A percentile compares a stretch with the other conserved stretches of the same genome.
Conservation (phyloP, 129 eudicot genomes). For the Cynara cardunculus region DNA sequence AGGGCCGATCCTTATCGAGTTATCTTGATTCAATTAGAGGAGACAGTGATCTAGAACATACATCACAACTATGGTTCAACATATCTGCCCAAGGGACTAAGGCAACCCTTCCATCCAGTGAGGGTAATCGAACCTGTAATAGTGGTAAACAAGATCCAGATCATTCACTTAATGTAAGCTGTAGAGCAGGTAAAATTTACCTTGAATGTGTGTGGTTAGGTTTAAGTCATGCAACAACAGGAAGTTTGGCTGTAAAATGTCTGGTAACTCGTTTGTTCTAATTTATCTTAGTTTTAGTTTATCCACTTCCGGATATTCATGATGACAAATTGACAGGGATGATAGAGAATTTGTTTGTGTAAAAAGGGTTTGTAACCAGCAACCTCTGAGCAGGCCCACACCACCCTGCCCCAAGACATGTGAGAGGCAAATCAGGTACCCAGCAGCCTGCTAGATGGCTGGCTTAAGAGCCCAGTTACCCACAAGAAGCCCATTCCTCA, state of each 20-base stretch:
- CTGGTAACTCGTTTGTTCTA: background rate
- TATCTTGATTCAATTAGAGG: background rate
- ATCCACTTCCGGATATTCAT: background rate
- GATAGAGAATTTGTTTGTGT: background rate
- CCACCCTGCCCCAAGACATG: no score
- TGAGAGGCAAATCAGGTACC: no score
- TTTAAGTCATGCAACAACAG: background rate
- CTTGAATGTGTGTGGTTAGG: background rate
- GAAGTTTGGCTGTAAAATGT: background rate
- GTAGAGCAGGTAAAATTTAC: background rate
- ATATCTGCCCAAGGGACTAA: slow-evolving; percentile 99
- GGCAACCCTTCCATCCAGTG: slow-evolving; percentile 90
- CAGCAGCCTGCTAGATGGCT: no score
- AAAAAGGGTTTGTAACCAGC: no score
- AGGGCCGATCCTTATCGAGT: background rate
- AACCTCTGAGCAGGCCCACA: no score
- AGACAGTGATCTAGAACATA: slow-evolving; percentile 23
- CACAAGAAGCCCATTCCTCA: no score
- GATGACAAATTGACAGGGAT: background rate
- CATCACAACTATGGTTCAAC: slow-evolving; percentile 93
- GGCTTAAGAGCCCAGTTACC: no score
- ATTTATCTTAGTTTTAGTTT: background rate
- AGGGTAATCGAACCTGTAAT: slow-evolving; percentile 80
- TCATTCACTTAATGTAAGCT: background rate
- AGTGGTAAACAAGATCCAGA: background rate